Percentiles rank a stretch among this genome's conserved stretches.
Evolutionary conservation across 176 grass and related monocot genomes (phyloP).

Genomic region (Coix lacrymajobi): DNA sequence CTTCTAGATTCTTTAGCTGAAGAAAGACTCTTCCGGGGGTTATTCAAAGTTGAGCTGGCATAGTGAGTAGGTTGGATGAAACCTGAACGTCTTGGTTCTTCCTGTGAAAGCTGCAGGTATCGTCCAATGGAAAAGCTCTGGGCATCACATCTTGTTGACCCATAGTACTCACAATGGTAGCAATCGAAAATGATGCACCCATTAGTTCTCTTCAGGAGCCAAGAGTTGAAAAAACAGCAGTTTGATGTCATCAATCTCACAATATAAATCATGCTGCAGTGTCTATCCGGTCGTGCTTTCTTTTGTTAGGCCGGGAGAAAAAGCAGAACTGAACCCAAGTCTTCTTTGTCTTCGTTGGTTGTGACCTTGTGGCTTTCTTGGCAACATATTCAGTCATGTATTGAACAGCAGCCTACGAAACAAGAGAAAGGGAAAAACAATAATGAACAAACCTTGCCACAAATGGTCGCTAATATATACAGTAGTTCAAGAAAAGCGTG

Average conservation of each 20-base stretch:
- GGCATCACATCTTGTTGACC: conserved; percentile 8
- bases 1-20: not conserved
- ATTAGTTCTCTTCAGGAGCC: not conserved
- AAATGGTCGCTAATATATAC: not conserved
- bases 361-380: conserved; percentile 58
- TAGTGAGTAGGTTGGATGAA: not conserved
- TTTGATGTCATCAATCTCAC: not conserved
- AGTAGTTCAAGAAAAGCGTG: not conserved
- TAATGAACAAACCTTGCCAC: conserved; percentile 13
- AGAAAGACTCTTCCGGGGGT: not conserved
- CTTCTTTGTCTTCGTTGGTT: conserved; percentile 62
- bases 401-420: conserved; percentile 70
- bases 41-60: not conserved
- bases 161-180: not conserved
- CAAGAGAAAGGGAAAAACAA: not conserved
- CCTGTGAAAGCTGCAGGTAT: conserved; percentile 10
- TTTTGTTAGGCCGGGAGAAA: conserved; percentile 90
- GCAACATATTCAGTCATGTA: conserved; percentile 67
- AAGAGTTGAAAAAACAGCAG: not conserved
- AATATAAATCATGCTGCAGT: conserved; percentile 34
- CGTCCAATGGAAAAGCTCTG: not conserved
- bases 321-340: conserved; percentile 80
- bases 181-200: not conserved
- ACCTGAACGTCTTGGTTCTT: conserved; percentile 4
- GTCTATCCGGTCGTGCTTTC: conserved; percentile 82